A percentile compares a stretch with the other conserved stretches of the same genome.
These are phyloP conservation scores for Apiospora koreana DNA, from an alignment of 2,329 filamentous ascomycete species.

Conservation along the genomic window DNA sequence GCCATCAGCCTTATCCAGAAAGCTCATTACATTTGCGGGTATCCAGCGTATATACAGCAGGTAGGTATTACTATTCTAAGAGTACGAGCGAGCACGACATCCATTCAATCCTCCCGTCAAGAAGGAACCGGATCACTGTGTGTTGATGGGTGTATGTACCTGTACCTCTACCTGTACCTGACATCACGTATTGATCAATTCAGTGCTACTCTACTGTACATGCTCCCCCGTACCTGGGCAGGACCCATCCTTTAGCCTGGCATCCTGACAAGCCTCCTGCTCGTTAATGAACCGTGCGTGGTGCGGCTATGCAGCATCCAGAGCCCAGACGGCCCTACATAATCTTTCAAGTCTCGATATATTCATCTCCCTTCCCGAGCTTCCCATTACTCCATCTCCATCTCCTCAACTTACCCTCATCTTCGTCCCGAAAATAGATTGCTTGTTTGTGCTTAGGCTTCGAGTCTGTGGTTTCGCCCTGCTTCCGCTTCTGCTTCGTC, in stretches of 20 bases:
- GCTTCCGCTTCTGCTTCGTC: slow-evolving; percentile 17
- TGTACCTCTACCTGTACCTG: background rate
- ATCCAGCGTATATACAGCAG: background rate
- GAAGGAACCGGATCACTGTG: too few species aligned
- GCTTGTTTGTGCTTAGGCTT: slow-evolving; percentile 16
- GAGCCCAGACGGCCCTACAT: background rate
- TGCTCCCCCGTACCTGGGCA: background rate
- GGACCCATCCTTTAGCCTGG: slow-evolving; percentile 7
- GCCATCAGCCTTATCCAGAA: background rate
- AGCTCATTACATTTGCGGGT: background rate
- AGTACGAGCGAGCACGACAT: background rate
- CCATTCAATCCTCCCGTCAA: too few species aligned
- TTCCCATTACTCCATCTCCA: slow-evolving; percentile 21
- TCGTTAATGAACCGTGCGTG: slow-evolving; percentile 7
- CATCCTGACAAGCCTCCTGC: slow-evolving; percentile 6
- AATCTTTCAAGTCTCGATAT: slow-evolving; percentile 14
- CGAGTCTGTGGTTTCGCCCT: slow-evolving; percentile 20
- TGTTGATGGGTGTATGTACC: background rate
- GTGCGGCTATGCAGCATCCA: slow-evolving; percentile 9
- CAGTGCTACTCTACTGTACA: too few species aligned
- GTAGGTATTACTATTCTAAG: slow-evolving; percentile 1
- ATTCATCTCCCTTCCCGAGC: background rate
- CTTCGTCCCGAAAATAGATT: slow-evolving; percentile 26
- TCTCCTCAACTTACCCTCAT: slow-evolving; percentile 15
- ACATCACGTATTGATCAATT: too few species aligned